phyloP scores from a whole-genome alignment of 495 filamentous ascomycete genomes.

The Tuber microsphaerosporum region DNA sequence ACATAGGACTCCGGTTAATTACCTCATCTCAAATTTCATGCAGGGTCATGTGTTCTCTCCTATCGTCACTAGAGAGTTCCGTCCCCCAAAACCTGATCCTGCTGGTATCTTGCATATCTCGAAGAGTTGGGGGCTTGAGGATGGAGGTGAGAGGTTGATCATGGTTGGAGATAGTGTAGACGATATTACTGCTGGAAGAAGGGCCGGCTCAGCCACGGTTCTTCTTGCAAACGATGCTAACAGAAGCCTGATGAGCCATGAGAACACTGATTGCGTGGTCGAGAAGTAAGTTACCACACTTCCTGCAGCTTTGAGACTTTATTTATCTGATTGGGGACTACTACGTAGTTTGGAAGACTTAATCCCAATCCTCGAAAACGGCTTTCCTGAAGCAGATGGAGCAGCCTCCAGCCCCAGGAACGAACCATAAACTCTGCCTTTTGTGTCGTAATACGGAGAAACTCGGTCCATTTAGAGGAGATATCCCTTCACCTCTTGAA shows the following conservation, averaged over 20 bases:
- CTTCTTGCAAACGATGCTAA: constrained; percentile 78
- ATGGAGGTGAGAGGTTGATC: constrained; percentile 39
- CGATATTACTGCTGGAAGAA: constrained; percentile 82
- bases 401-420: not conserved
- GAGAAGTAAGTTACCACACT: constrained; percentile 26
- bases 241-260: constrained; percentile 60
- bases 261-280: constrained; percentile 59
- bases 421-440: not conserved
- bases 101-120: constrained; percentile 84
- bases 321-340: constrained; percentile 42
- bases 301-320: constrained; percentile 18
- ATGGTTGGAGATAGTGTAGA: constrained; percentile 77
- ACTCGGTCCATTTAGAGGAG: not conserved
- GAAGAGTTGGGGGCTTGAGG: constrained; percentile 53
- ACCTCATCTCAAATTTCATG: constrained; percentile 71
- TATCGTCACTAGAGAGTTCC: constrained; percentile 78
- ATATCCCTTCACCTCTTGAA: not conserved
- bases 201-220: constrained; percentile 82
- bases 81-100: constrained; percentile 78
- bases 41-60: constrained; percentile 61
- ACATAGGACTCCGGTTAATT: constrained; percentile 53
- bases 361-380: constrained; percentile 60
- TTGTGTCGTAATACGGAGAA: not conserved
- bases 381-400: constrained; percentile 50
- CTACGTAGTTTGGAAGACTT: constrained; percentile 63